Percentiles rank a stretch among this genome's conserved stretches.
Conservation (phyloP, 2,329 filamentous ascomycete genomes). For the Colletotrichum sp. region DNA sequence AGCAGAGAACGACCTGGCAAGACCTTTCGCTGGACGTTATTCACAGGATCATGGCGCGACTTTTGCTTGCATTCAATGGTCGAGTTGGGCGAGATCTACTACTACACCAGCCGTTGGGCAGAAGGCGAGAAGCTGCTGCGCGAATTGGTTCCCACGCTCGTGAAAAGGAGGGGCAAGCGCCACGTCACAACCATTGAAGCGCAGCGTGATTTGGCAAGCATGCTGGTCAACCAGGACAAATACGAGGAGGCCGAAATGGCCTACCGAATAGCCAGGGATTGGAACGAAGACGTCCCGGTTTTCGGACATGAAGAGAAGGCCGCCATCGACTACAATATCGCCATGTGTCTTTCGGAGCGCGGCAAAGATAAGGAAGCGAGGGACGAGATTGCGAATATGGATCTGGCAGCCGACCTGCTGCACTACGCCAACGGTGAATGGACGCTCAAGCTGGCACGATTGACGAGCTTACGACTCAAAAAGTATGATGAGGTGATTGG, state of each 20-base stretch:
- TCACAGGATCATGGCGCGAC: conserved; percentile 21
- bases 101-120: conserved; percentile 24
- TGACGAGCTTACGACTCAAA: conserved; percentile 17
- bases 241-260: conserved; percentile 19
- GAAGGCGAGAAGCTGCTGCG: conserved; percentile 24
- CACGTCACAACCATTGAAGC: conserved; percentile 24
- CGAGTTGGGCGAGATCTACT: conserved; percentile 27
- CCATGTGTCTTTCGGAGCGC: conserved; percentile 25
- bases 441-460: conserved; percentile 23
- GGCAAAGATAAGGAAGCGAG: conserved; percentile 11
- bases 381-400: conserved; percentile 17
- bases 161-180: conserved; percentile 14
- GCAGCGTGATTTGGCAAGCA: conserved; percentile 24
- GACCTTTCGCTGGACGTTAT: conserved; percentile 15
- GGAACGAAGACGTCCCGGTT: conserved; percentile 20
- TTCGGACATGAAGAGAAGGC: conserved; percentile 24
- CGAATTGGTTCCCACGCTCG: conserved; percentile 19
- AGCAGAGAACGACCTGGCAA: conserved; percentile 2
- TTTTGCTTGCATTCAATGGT: conserved; percentile 26
- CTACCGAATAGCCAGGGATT: conserved; percentile 21
- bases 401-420: conserved; percentile 21
- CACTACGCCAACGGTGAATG: conserved; percentile 25
- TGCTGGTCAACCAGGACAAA: conserved; percentile 24
- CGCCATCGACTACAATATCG: conserved; percentile 25
- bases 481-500: conserved; percentile 19